Percentiles rank a stretch among this genome's conserved stretches.
phyloP scores from a whole-genome alignment of 2,329 filamentous ascomycete genomes.

The Cladosporium sp. region DNA sequence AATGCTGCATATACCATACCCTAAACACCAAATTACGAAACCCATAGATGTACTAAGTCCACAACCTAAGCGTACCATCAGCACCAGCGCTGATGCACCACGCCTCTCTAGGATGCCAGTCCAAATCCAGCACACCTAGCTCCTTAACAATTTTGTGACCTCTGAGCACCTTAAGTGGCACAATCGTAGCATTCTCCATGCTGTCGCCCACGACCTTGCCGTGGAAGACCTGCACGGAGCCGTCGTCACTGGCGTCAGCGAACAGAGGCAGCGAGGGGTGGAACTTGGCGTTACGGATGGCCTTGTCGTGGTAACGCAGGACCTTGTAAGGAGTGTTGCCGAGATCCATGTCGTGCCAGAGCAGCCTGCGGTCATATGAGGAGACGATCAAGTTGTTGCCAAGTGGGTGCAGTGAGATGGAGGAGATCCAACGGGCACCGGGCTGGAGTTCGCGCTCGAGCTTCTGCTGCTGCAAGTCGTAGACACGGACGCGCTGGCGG shows the following conservation, averaged over 20 bases:
- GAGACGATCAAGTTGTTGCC: slow-evolving; percentile 94
- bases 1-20: background rate
- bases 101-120: slow-evolving; percentile 93
- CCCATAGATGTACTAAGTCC: slow-evolving; percentile 56
- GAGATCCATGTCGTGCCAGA: slow-evolving; percentile 97
- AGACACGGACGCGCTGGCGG: slow-evolving; percentile 87
- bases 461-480: slow-evolving; percentile 88
- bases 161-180: slow-evolving; percentile 88
- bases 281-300: slow-evolving; percentile 85
- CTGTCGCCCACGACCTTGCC: slow-evolving; percentile 92
- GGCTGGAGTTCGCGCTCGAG: slow-evolving; percentile 92
- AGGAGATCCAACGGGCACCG: slow-evolving; percentile 91
- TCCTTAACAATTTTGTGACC: slow-evolving; percentile 86
- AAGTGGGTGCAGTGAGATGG: slow-evolving; percentile 87
- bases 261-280: slow-evolving; percentile 81
- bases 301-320: slow-evolving; percentile 88
- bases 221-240: slow-evolving; percentile 92
- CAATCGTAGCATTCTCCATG: slow-evolving; percentile 95
- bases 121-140: slow-evolving; percentile 86
- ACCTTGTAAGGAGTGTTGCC: slow-evolving; percentile 92
- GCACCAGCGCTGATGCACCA: slow-evolving; percentile 95
- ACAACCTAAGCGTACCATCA: slow-evolving; percentile 88
- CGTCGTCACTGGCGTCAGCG: slow-evolving; percentile 92
- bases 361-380: slow-evolving; percentile 86
- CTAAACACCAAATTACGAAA: background rate